A percentile compares a stretch with the other conserved stretches of the same genome.
phyloP scores from a whole-genome alignment of 306 rosid genomes.

The Erythrophleum fordii region DNA sequence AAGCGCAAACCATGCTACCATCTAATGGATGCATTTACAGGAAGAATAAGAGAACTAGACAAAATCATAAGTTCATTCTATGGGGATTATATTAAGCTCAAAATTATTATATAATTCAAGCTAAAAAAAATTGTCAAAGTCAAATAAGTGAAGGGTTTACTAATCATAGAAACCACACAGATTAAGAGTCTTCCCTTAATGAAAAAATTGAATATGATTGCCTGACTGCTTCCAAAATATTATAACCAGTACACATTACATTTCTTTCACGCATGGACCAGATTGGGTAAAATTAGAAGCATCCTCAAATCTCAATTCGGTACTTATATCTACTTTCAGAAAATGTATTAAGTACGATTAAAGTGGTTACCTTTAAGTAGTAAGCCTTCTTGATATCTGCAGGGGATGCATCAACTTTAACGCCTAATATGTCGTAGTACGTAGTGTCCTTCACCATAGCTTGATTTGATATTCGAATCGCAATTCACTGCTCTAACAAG shows the following conservation, averaged over 20 bases:
- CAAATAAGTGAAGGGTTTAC: constrained; percentile 7
- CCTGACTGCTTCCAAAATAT: background rate
- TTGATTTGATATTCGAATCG: constrained; percentile 34
- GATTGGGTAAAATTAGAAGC: background rate
- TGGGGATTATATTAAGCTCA: background rate
- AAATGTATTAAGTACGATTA: background rate
- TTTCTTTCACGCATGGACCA: background rate
- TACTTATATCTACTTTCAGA: background rate
- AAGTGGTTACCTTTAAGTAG: constrained; percentile 71
- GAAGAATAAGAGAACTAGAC: background rate
- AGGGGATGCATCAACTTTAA: constrained; percentile 70
- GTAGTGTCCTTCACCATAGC: constrained; percentile 83
- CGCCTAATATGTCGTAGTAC: constrained; percentile 79
- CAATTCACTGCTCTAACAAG: constrained; percentile 41
- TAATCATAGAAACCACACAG: constrained; percentile 6
- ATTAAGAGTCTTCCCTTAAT: background rate
- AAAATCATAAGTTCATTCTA: constrained; percentile 15
- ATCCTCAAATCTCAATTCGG: constrained; percentile 7
- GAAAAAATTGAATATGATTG: background rate
- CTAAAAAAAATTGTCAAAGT: background rate
- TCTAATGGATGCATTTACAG: background rate
- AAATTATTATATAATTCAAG: constrained; percentile 13
- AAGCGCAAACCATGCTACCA: background rate
- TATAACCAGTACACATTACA: background rate
- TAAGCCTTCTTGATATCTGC: constrained; percentile 90